A percentile compares a stretch with the other conserved stretches of the same genome.
Evolutionary conservation across 108 stramenopile species (phyloP).

Genomic region (Pseudonitzschia multistriata): DNA sequence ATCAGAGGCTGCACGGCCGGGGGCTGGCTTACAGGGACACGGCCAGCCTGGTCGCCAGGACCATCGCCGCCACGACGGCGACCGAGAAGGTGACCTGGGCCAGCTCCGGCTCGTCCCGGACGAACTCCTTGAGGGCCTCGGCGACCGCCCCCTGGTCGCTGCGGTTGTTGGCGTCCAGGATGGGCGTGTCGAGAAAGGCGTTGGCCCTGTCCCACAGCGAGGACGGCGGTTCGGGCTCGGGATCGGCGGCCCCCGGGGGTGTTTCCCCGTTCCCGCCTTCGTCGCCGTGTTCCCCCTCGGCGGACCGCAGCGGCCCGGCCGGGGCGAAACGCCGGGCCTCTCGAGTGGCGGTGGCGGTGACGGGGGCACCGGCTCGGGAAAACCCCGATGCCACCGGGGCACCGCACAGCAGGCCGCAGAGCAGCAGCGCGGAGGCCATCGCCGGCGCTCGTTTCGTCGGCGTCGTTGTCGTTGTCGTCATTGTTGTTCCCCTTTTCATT

Average conservation of each 20-base stretch:
- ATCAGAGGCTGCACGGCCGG: too few species aligned
- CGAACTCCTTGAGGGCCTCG: slow-evolving; percentile 21
- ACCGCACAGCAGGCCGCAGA: too few species aligned
- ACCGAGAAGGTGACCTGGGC: slow-evolving; percentile 22
- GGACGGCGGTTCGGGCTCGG: background rate
- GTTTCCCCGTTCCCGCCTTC: background rate
- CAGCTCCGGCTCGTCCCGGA: slow-evolving; percentile 18
- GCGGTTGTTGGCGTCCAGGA: slow-evolving; percentile 25
- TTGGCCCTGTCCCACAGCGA: slow-evolving; percentile 18
- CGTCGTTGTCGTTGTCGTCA: background rate
- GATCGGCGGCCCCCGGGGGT: too few species aligned
- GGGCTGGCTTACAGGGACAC: background rate
- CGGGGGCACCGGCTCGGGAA: too few species aligned
- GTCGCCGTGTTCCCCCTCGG: background rate
- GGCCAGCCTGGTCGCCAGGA: background rate
- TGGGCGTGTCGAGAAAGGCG: slow-evolving; percentile 21
- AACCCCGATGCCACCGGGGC: too few species aligned
- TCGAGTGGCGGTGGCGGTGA: too few species aligned
- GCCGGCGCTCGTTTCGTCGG: background rate
- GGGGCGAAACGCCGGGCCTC: too few species aligned
- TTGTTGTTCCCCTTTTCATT: background rate
- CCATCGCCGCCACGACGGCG: slow-evolving; percentile 10
- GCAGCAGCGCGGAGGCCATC: too few species aligned
- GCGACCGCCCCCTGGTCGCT: slow-evolving; percentile 14
- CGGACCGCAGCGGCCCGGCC: too few species aligned